These are phyloP conservation scores for Aphanomyces cochlioides DNA, from an alignment of 352 stramenopile species.

Conservation along the genomic window DNA sequence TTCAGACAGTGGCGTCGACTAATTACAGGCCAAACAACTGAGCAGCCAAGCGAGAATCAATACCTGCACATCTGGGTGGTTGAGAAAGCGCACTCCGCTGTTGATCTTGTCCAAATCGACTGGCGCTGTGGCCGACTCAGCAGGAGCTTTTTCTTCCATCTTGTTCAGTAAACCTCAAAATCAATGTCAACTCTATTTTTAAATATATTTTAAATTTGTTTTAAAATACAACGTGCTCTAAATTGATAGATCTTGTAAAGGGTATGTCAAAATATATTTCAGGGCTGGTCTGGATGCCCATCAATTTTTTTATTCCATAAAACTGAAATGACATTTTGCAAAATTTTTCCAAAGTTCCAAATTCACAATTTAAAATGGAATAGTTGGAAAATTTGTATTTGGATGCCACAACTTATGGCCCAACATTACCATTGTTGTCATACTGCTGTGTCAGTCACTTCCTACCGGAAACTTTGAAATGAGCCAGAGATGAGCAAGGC, in stretches of 20 bases:
- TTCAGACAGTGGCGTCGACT: conserved; percentile 69
- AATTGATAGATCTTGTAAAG: neutral
- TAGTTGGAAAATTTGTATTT: too few relatives aligned
- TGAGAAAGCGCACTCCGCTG: conserved; percentile 78
- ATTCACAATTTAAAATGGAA: too few relatives aligned
- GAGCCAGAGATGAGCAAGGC: too few relatives aligned
- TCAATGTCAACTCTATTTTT: neutral
- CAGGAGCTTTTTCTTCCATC: neutral
- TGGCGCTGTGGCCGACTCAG: neutral
- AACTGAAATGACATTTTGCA: too few relatives aligned
- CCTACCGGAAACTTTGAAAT: too few relatives aligned
- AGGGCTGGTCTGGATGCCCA: too few relatives aligned
- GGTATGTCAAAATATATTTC: too few relatives aligned
- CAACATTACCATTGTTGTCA: too few relatives aligned
- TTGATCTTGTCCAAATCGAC: conserved; percentile 61
- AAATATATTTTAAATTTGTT: conserved; percentile 3
- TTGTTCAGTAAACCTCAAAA: neutral
- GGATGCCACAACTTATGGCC: too few relatives aligned
- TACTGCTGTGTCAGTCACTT: too few relatives aligned
- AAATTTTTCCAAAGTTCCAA: too few relatives aligned
- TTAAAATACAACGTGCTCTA: neutral
- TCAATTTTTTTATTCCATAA: too few relatives aligned
- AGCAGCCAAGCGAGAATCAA: conserved; percentile 7
- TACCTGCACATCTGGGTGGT: conserved; percentile 76
- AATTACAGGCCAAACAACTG: neutral